Evolutionary conservation across 176 grass and related monocot species (phyloP), one percentile per base, ranked within the genome.

Genomic region (Eleusine coracana): DNA sequence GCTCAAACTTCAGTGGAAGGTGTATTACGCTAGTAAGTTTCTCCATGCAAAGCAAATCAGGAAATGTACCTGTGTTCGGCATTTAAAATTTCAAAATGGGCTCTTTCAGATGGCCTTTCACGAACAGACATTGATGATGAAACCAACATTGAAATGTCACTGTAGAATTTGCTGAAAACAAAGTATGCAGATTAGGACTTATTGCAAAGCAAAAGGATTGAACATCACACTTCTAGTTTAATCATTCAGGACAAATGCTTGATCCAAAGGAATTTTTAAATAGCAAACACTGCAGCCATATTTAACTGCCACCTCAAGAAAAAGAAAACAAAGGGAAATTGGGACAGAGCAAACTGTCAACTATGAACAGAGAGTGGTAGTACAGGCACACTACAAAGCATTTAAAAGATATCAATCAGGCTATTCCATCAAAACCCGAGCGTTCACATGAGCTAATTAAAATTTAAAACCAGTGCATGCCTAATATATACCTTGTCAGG

Each of bases 11-110:
- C 3, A 55, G n/a, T 61, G 23, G 7, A n/a, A 6, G 21, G 7
- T 27, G n/a, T 61, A 82, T 73, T 40, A 31, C 14, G 72, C 28
- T 54, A 41, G 66, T 29, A 86, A 59, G 72, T 72, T 89, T 56
- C 75, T 82, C 34, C 55, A 73, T 82, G 70, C 12, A 80, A 61
- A 83, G 64, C 10, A 59, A 44, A 70, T 58, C 15, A 83, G 74
- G 60, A 82, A 40, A 71, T 58, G 49, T 90, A 97, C 96, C 96
- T 98, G 75, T 95, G 80, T 62, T 95, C 87, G 76, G 89, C 89
- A 71, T 95, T 84, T 78, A 98, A 85, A 86, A 98, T 88, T 90
- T 95, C 96, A 88, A 98, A 98, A 90, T 90, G 89, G 71, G 87
- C 96, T 81, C 89, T 93, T 48, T 98, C 96, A 79, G 89, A 85